Conservation (phyloP, 345 rosid genomes). For the Eucalyptus coolabah region DNA sequence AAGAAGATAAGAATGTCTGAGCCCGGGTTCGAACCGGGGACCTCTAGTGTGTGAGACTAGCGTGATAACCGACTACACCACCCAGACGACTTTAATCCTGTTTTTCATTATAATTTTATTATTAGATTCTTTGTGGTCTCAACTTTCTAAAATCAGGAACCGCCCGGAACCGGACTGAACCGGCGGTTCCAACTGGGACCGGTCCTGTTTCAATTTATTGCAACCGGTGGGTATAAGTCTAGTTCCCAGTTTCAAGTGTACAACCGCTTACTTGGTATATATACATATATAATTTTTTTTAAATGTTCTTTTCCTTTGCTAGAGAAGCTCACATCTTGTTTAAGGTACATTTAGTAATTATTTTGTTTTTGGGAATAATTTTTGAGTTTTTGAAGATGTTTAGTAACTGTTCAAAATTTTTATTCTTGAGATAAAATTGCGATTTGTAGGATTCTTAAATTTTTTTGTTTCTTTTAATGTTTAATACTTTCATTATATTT, state of each 20-base stretch:
- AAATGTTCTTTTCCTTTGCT: background rate
- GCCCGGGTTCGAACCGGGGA: conserved; percentile 63
- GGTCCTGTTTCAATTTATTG: background rate
- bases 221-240: fast-evolving
- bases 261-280: fast-evolving
- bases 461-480: no score
- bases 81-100: conserved; percentile 3
- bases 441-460: no score
- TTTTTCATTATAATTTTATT: background rate
- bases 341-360: no score
- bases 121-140: fast-evolving
- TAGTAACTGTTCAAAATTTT: no score
- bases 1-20: background rate
- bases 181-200: background rate
- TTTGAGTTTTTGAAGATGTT: no score
- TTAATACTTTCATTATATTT: no score
- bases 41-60: conserved; percentile 68
- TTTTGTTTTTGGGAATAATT: fast-evolving
- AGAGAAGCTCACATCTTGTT: background rate
- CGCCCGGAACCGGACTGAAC: background rate
- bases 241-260: background rate
- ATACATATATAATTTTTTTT: no score
- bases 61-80: conserved; percentile 75
- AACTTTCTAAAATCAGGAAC: no score
- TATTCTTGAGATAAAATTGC: no score